A percentile compares a stretch with the other conserved stretches of the same genome.
phyloP scores from a whole-genome alignment of 768 basidiomycete species.

The Daedalea quercina region DNA sequence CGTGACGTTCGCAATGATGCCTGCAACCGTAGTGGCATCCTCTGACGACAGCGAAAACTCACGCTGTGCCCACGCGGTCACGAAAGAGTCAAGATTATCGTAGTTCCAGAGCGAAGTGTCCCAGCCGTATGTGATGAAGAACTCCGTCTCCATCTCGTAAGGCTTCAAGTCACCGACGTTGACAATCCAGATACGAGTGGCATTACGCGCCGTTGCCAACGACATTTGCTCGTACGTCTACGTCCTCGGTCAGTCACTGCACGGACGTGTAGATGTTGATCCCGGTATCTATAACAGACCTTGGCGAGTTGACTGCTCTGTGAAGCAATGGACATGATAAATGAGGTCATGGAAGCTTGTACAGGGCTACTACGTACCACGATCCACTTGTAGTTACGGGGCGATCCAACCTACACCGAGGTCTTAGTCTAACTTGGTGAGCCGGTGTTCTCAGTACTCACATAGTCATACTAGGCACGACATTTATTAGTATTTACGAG shows the following conservation, averaged over 20 bases:
- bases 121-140: conserved; percentile 60
- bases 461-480: conserved; percentile 39
- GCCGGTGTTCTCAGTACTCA: conserved; percentile 13
- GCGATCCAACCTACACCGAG: conserved; percentile 47
- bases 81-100: conserved; percentile 46
- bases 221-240: conserved; percentile 67
- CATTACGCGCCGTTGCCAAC: conserved; percentile 51
- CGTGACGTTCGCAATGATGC: conserved; percentile 51
- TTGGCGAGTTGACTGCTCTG: conserved; percentile 50
- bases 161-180: conserved; percentile 77
- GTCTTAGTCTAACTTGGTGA: background rate
- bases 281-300: conserved; percentile 17
- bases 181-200: conserved; percentile 58
- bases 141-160: conserved; percentile 64
- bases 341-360: too few relatives aligned
- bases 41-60: conserved; percentile 47
- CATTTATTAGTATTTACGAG: background rate
- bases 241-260: background rate
- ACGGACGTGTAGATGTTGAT: background rate
- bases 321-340: background rate
- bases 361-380: conserved; percentile 34
- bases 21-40: conserved; percentile 37
- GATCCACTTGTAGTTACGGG: conserved; percentile 70
- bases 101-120: conserved; percentile 49
- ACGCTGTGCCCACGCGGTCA: conserved; percentile 52